A percentile compares a stretch with the other conserved stretches of the same genome.
Evolutionary conservation across 2,329 filamentous ascomycete genomes (phyloP).

Genomic region (Aureobasidium sp.): DNA sequence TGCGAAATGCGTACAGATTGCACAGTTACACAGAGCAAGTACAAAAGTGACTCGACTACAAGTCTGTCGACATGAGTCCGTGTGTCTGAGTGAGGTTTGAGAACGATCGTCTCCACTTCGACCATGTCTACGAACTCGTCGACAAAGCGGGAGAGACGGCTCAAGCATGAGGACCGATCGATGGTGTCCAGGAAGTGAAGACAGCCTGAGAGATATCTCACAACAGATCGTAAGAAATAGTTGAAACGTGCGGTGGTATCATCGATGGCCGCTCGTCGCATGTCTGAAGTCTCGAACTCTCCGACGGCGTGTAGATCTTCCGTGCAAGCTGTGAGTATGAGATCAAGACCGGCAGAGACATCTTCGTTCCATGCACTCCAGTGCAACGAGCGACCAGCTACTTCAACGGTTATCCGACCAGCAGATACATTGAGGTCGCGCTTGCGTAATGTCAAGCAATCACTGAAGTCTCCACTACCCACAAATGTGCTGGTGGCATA

Average conservation of each 20-base stretch:
- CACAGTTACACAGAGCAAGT: conserved; percentile 12
- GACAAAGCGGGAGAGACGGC: conserved; percentile 34
- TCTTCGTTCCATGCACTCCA: conserved; percentile 51
- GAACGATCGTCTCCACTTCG: not conserved
- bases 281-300: not conserved
- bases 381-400: conserved; percentile 26
- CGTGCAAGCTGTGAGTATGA: conserved; percentile 29
- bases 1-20: conserved; percentile 7
- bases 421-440: conserved; percentile 48
- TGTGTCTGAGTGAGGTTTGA: not conserved
- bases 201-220: conserved; percentile 41
- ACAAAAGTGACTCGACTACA: conserved; percentile 11
- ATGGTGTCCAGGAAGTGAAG: conserved; percentile 48
- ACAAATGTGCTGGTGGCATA: conserved; percentile 51
- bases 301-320: conserved; percentile 14
- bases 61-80: not conserved
- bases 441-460: conserved; percentile 33
- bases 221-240: conserved; percentile 36
- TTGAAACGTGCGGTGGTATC: conserved; percentile 14
- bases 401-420: conserved; percentile 38
- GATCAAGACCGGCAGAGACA: conserved; percentile 40
- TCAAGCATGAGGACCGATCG: conserved; percentile 42
- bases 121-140: conserved; percentile 26
- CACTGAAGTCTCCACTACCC: conserved; percentile 47
- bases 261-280: not conserved